Evolutionary conservation across 345 rosid genomes (phyloP).

Genomic region (Corchorus capsularis): DNA sequence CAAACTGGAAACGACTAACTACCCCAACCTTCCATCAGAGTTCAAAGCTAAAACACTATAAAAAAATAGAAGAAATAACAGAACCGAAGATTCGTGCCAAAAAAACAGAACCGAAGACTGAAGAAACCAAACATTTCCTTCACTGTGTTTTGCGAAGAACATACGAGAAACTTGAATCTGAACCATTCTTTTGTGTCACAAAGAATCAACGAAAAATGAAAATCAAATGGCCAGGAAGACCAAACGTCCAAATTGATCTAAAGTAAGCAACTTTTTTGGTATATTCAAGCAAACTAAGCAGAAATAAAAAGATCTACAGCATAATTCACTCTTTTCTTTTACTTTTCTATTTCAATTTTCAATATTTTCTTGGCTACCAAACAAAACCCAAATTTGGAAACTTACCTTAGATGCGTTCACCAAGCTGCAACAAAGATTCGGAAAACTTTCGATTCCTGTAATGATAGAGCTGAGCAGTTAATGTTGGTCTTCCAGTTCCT

Average conservation of each 20-base stretch:
- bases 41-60: background rate
- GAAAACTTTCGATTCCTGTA: background rate
- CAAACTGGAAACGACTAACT: background rate
- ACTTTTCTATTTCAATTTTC: background rate
- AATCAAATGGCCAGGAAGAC: background rate
- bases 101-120: too few relatives aligned
- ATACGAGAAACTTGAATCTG: background rate
- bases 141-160: background rate
- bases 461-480: background rate
- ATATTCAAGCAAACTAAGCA: background rate
- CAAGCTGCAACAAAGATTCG: background rate
- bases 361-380: constrained; percentile 9
- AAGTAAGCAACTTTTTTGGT: background rate
- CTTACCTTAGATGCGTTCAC: background rate
- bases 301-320: background rate
- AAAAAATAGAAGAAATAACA: too few relatives aligned
- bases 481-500: background rate
- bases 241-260: background rate
- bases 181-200: background rate
- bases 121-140: background rate
- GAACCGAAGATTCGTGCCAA: too few relatives aligned
- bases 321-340: background rate
- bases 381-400: constrained; percentile 3
- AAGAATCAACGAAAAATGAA: background rate
- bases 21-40: background rate